Conservation (phyloP, 441 rosid species). For the Metrosideros polymorpha region DNA sequence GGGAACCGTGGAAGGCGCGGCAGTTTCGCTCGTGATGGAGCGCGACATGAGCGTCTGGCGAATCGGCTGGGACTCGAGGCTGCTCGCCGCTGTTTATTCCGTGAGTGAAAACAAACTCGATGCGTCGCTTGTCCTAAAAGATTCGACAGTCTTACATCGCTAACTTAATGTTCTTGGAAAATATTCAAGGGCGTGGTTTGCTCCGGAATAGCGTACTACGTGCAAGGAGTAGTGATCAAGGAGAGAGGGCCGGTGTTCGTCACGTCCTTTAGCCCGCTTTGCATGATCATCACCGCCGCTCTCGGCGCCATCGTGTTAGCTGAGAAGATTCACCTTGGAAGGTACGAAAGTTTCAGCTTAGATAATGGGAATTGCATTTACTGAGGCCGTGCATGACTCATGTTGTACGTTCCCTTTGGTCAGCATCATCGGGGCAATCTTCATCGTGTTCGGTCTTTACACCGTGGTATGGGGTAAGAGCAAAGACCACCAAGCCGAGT, state of each 20-base stretch:
- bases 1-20: constrained; percentile 67
- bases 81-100: constrained; percentile 70
- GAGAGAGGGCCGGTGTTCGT: constrained; percentile 79
- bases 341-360: constrained; percentile 23
- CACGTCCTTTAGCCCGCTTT: constrained; percentile 68
- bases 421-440: constrained; percentile 66
- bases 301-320: constrained; percentile 50
- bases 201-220: constrained; percentile 79
- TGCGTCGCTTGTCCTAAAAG: background rate
- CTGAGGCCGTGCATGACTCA: background rate
- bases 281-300: constrained; percentile 71
- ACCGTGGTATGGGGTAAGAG: constrained; percentile 86
- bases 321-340: constrained; percentile 68
- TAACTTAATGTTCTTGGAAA: background rate
- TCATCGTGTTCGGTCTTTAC: constrained; percentile 70
- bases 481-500: constrained; percentile 28
- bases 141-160: background rate
- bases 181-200: constrained; percentile 64
- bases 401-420: background rate
- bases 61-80: constrained; percentile 68
- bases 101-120: constrained; percentile 22
- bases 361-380: background rate
- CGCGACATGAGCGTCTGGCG: constrained; percentile 72
- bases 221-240: constrained; percentile 62
- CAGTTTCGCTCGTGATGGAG: constrained; percentile 52